Evolutionary conservation across 495 filamentous ascomycete genomes (phyloP).

Genomic region (Jackrogersella minutella): DNA sequence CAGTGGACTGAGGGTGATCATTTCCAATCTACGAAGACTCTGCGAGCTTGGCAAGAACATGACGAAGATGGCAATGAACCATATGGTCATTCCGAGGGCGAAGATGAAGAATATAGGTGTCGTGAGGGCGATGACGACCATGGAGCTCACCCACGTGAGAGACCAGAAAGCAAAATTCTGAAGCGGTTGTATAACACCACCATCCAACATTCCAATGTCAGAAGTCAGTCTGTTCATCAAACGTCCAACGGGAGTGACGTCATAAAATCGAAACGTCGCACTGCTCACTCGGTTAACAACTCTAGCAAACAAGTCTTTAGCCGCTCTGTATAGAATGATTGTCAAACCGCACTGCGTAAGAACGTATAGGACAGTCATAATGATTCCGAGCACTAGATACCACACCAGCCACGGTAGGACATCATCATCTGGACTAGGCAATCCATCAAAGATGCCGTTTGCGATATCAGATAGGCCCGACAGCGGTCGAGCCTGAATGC

Average conservation of each 20-base stretch:
- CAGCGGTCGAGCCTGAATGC: not conserved
- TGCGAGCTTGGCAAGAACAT: constrained; percentile 83
- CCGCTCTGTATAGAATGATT: constrained; percentile 76
- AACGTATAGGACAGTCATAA: constrained; percentile 63
- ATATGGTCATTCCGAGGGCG: constrained; percentile 65
- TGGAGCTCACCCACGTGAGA: constrained; percentile 73
- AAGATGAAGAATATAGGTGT: constrained; percentile 79
- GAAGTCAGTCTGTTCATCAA: constrained; percentile 88
- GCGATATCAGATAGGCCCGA: constrained; percentile 16
- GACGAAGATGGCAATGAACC: constrained; percentile 73
- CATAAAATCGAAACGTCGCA: constrained; percentile 87
- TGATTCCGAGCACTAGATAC: constrained; percentile 67
- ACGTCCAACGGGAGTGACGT: constrained; percentile 81
- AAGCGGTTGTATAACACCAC: constrained; percentile 75
- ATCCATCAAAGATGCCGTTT: constrained; percentile 54
- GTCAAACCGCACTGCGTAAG: constrained; percentile 68
- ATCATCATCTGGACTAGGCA: constrained; percentile 72
- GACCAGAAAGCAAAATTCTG: constrained; percentile 68
- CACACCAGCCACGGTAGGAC: constrained; percentile 76
- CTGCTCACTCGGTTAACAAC: constrained; percentile 74
- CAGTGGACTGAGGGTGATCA: constrained; percentile 81
- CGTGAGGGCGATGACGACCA: constrained; percentile 76
- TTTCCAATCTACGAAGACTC: constrained; percentile 80
- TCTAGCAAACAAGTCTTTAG: constrained; percentile 72
- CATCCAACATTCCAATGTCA: constrained; percentile 84